These are phyloP conservation scores for Cryphonectria parasitica DNA, from an alignment of 2,329 filamentous ascomycete genomes.

Conservation along the genomic window DNA sequence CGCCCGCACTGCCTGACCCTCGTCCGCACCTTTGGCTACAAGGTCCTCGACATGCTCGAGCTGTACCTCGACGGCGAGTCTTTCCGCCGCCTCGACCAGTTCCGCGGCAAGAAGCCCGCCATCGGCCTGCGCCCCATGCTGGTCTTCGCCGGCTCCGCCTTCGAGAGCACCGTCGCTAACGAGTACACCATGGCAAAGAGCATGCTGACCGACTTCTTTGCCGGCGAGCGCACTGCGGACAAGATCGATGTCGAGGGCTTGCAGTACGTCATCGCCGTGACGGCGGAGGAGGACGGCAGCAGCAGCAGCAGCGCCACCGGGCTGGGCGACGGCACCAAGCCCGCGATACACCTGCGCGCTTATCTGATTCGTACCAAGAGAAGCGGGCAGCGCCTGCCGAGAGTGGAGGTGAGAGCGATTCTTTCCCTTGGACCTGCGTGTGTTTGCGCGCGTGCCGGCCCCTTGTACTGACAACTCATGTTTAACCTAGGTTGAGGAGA, in stretches of 20 bases:
- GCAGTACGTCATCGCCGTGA: slow-evolving; percentile 85
- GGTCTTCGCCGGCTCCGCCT: slow-evolving; percentile 85
- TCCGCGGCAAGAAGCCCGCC: slow-evolving; percentile 75
- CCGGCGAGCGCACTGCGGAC: slow-evolving; percentile 71
- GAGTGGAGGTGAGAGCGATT: slow-evolving; percentile 65
- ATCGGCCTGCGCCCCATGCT: slow-evolving; percentile 88
- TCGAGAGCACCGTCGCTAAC: slow-evolving; percentile 78
- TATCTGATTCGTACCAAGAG: slow-evolving; percentile 88
- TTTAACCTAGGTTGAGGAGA: slow-evolving; percentile 70
- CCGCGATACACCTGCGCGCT: slow-evolving; percentile 69
- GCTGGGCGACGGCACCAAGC: slow-evolving; percentile 49
- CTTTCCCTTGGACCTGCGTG: neutral
- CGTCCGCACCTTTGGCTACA: slow-evolving; percentile 80
- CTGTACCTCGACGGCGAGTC: slow-evolving; percentile 77
- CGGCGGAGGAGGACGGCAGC: slow-evolving; percentile 66
- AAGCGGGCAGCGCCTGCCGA: slow-evolving; percentile 82
- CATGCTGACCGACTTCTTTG: slow-evolving; percentile 89
- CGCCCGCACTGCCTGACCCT: slow-evolving; percentile 89
- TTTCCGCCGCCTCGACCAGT: slow-evolving; percentile 72
- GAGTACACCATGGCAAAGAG: slow-evolving; percentile 86
- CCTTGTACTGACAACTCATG: neutral
- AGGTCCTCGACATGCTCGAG: slow-evolving; percentile 94
- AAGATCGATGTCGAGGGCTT: slow-evolving; percentile 94
- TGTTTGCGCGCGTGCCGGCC: neutral
- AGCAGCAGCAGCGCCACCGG: slow-evolving; percentile 40